Evolutionary conservation across 306 rosid genomes (phyloP).

Genomic region (Prunus fruticosa): DNA sequence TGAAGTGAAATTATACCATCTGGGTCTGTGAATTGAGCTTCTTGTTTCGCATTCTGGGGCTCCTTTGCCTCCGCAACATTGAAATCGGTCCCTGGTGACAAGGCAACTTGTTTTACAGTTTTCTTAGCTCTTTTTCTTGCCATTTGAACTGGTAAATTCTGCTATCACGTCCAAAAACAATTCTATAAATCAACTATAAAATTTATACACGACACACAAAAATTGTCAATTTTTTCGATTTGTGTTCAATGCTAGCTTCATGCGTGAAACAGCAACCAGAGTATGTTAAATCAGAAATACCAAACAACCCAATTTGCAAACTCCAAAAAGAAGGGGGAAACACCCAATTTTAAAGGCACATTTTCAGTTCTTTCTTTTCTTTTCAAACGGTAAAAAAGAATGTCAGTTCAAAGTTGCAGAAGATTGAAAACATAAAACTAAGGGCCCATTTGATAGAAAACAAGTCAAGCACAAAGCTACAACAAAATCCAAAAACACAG

Average conservation of each 20-base stretch:
- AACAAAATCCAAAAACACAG: no score
- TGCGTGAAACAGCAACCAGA: neutral
- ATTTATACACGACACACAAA: neutral
- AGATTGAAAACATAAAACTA: neutral
- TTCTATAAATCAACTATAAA: neutral
- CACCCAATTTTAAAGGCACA: neutral
- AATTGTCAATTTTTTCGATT: neutral
- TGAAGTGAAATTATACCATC: slow-evolving; percentile 37
- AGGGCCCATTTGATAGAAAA: no score
- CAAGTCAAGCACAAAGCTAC: no score
- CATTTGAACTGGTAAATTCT: slow-evolving; percentile 28
- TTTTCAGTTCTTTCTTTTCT: no score
- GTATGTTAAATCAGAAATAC: neutral
- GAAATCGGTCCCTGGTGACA: slow-evolving; percentile 13
- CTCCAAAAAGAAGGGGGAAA: neutral
- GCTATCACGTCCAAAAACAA: neutral
- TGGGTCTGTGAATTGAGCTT: slow-evolving; percentile 41
- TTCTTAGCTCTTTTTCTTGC: slow-evolving; percentile 47
- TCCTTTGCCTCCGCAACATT: slow-evolving; percentile 22
- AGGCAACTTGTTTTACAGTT: slow-evolving; percentile 21
- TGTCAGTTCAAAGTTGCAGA: neutral
- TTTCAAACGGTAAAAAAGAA: neutral
- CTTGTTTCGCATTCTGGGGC: slow-evolving; percentile 23
- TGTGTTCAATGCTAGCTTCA: no score
- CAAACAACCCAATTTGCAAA: neutral